Evolutionary conservation across 257 asterid species (phyloP), one percentile per base, ranked within the genome.

Genomic region (Dorcoceras hygrometricum): DNA sequence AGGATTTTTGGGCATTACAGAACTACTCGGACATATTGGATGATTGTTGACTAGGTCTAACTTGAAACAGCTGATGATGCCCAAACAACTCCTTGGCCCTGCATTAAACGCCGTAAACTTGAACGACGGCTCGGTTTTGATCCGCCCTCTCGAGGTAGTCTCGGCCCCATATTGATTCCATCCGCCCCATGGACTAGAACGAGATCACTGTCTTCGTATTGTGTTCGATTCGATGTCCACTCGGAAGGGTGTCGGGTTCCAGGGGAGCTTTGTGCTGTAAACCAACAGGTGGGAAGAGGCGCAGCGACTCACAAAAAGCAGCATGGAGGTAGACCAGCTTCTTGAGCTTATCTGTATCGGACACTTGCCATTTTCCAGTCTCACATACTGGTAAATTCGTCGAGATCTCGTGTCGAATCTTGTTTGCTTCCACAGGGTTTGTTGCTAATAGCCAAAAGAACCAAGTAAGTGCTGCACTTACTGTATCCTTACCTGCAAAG

Each of bases 131-230:
- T 66, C 62, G 24, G 55, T 59, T 14, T 27, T 65, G 23, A 51
- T 27, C 4, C 51, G 11, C 71, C 71, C 56, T 20, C 53, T 51
- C 32, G 2, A 66, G 39, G 50, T 62, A 66, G 20, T 66, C 71
- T 66, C 24, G 7, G 10, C 71, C 71, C 62, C 71, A 66, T 25
- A 54, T 66, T 10, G 51, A 8, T 23, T 48, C 69, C 59, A 48
- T 64, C 14, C 59, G 50, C 19, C 59, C 69, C 46, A 48, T 64
- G 27, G 69, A 46, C 16, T 64, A 64, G 16, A 46, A 64, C 12
- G 43, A 46, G 8, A 64, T 23, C 0, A 64, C 16, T 46, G 31
- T 59, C 23, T 25, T 48, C 2, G 10, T 48, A 5, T 64, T 46
- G 14, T 22, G 22, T 5, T 24, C 14, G 57, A 64, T 26, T 5